Base-by-base conservation (phyloP, 73 alveolate species). In the Urostyla sp. region DNA sequence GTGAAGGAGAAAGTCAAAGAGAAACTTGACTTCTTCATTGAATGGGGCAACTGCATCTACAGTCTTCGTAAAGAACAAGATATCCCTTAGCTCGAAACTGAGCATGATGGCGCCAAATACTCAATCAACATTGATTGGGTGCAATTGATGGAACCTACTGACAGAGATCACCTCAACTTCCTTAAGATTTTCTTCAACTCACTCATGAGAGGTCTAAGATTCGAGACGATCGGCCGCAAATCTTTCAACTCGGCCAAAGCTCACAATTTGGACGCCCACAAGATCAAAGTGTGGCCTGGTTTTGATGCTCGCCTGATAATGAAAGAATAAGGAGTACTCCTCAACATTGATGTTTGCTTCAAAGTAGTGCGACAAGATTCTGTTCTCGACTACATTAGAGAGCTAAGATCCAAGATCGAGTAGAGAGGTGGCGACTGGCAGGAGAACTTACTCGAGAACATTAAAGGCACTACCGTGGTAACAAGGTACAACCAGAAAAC, bases 261-360 rank as follows among this genome's bases (percentile, higher is more conserved):
- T n/a, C 57, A 40, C 37, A 50, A 48, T 20, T 5, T 85, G 18
- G 48, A 69, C 48, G 51, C 78, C 23, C 90, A 85, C 37, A 40
- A 58, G 24, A 28, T 90, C 15, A 67, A 53, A 45, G 63, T 90
- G 3, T 78, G 90, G 94, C 96, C 96, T 5, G 96, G 96, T 18
- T 90, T 84, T 30, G 32, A 67, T 1, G 26, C 88, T 20, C 61
- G 90, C 6, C 80, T 90, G 55, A 26, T 53, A 24, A 35, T 45
- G 46, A 26, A 43, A 24, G 94, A 77, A 20, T 57, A 78, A 6
- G 96, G 96, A 16, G 79, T 76, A 37, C 26, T 90, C 32, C 18
- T 90, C 26, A 67, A 85, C 69, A 63, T 90, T 49, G 96, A 90
- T 49, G 35, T 79, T 0, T 46, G 90, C 23, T 88, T 85, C 73